phyloP scores from a whole-genome alignment of 176 grass and related monocot species.

The Poa pratensis region DNA sequence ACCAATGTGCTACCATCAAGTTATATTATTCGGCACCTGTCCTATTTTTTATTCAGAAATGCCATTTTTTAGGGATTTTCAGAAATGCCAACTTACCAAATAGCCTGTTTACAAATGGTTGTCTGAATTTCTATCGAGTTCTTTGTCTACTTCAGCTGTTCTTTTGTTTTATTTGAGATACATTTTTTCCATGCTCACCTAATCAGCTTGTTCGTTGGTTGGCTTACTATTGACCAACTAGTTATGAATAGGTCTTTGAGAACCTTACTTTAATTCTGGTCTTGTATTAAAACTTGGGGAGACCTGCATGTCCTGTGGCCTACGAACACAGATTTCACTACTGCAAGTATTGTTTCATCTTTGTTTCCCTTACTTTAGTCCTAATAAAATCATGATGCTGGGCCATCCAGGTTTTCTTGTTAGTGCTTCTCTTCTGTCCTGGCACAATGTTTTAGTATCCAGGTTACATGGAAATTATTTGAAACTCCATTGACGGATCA shows the following conservation, averaged over 20 bases:
- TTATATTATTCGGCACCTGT: neutral
- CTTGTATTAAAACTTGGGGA: slow-evolving; percentile 7
- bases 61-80: neutral
- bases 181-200: neutral
- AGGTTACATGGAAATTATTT: slow-evolving; percentile 16
- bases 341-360: neutral
- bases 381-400: slow-evolving; percentile 19
- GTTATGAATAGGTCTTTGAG: neutral
- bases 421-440: slow-evolving; percentile 8
- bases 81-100: neutral
- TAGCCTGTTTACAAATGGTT: slow-evolving; percentile 6
- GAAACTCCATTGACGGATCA: slow-evolving; percentile 37
- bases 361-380: neutral
- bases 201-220: neutral
- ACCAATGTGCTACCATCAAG: neutral
- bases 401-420: slow-evolving; percentile 8
- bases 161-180: neutral
- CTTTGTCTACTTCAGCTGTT: slow-evolving; percentile 18
- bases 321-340: neutral
- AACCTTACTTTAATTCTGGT: slow-evolving; percentile 17
- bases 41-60: neutral
- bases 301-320: neutral
- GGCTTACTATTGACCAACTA: neutral
- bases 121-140: neutral
- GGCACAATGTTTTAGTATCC: neutral